A percentile compares a stretch with the other conserved stretches of the same genome.
Evolutionary conservation across 225 moss, liverwort and hornwort species (phyloP).

Genomic region (Polytrichum formosum): DNA sequence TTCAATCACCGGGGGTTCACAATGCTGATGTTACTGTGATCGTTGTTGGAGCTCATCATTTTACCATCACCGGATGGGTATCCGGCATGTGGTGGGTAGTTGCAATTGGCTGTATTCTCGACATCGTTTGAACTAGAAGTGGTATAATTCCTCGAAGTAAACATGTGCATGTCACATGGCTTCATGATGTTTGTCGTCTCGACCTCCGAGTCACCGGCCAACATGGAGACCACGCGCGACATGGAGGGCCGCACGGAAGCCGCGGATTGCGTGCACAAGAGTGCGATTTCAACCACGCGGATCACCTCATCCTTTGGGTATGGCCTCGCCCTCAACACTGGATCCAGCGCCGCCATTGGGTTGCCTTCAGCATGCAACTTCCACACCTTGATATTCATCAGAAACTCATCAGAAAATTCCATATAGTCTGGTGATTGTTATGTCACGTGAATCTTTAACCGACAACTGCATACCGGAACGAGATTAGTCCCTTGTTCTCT

Average conservation of each 20-base stretch:
- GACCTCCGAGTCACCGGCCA: constrained; percentile 23
- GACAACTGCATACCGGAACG: no score
- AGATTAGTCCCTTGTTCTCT: no score
- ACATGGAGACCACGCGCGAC: constrained; percentile 31
- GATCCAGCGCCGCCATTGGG: constrained; percentile 30
- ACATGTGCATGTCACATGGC: constrained; percentile 16
- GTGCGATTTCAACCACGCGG: constrained; percentile 27
- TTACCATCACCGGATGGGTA: neutral
- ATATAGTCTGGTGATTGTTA: no score
- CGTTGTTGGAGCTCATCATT: neutral
- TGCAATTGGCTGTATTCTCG: no score
- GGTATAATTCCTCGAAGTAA: constrained; percentile 1
- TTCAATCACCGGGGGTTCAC: constrained; percentile 7
- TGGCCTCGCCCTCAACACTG: constrained; percentile 13
- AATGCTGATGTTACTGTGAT: constrained; percentile 5
- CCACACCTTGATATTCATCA: constrained; percentile 9
- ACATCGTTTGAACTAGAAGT: no score
- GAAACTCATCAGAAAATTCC: no score
- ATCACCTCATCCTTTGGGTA: constrained; percentile 22
- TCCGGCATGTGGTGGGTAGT: neutral
- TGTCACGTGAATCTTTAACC: no score
- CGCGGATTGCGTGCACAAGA: constrained; percentile 31
- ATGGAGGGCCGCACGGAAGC: constrained; percentile 37
- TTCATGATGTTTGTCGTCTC: constrained; percentile 15
- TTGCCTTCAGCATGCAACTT: constrained; percentile 28